These are phyloP conservation scores for Saxophila tyrrhenica DNA, from an alignment of 495 filamentous ascomycete genomes.

Conservation along the genomic window DNA sequence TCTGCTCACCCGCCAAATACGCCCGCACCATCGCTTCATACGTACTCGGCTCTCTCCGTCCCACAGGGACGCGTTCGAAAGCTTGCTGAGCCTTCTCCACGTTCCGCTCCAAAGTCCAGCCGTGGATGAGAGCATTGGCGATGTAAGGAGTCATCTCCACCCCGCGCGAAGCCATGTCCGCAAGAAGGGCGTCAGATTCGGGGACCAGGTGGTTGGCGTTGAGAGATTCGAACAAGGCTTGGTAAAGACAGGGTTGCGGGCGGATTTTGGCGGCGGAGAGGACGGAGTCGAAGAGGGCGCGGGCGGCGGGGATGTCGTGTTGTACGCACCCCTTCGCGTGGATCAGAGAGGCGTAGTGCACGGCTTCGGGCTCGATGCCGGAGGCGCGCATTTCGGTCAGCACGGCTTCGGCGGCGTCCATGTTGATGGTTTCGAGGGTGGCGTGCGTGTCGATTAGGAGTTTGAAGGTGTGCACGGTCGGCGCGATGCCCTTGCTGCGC, in stretches of 20 bases:
- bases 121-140: constrained; percentile 97
- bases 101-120: constrained; percentile 79
- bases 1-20: constrained; percentile 72
- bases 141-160: constrained; percentile 94
- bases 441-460: constrained; percentile 93
- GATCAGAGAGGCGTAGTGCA: constrained; percentile 90
- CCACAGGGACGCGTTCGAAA: constrained; percentile 59
- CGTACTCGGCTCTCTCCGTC: constrained; percentile 89
- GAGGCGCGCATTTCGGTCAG: constrained; percentile 64
- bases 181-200: constrained; percentile 53
- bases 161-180: constrained; percentile 55
- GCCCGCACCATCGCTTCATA: constrained; percentile 98
- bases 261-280: constrained; percentile 52
- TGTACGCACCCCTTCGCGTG: constrained; percentile 92
- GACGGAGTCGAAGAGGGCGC: constrained; percentile 68
- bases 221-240: constrained; percentile 90
- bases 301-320: constrained; percentile 78
- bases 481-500: constrained; percentile 73
- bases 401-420: constrained; percentile 77
- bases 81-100: constrained; percentile 67
- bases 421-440: constrained; percentile 83
- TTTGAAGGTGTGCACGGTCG: constrained; percentile 94
- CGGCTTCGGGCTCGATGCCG: constrained; percentile 70
- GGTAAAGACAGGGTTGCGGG: constrained; percentile 78
- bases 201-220: constrained; percentile 81